A percentile compares a stretch with the other conserved stretches of the same genome.
phyloP scores from a whole-genome alignment of 192 early-diverging fungal genomes.

The Coemansia guatemalensis region DNA sequence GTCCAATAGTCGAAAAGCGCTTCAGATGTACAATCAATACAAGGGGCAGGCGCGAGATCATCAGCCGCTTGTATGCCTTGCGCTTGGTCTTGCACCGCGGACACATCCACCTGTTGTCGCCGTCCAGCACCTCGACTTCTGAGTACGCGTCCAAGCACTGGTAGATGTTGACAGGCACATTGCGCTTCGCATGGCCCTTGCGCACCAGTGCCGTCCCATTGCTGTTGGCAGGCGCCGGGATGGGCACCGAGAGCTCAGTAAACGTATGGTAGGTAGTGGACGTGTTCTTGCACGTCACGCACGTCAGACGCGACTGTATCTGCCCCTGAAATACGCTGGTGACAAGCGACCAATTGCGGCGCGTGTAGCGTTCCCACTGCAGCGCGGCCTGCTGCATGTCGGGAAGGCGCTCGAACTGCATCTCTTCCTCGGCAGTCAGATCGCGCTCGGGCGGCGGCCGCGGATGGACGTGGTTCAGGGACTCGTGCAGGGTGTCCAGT shows the following conservation, averaged over 20 bases:
- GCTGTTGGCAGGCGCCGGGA: slow-evolving; percentile 58
- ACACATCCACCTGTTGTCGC: slow-evolving; percentile 89
- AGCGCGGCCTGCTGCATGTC: slow-evolving; percentile 56
- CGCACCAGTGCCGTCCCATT: slow-evolving; percentile 33
- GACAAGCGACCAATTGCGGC: slow-evolving; percentile 78
- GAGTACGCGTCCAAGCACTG: slow-evolving; percentile 87
- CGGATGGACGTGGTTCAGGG: slow-evolving; percentile 69
- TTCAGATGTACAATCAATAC: slow-evolving; percentile 92
- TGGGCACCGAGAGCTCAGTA: slow-evolving; percentile 87
- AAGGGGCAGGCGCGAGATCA: slow-evolving; percentile 76
- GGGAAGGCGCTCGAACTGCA: slow-evolving; percentile 68
- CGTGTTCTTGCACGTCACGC: slow-evolving; percentile 27
- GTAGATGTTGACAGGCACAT: slow-evolving; percentile 50
- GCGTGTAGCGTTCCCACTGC: slow-evolving; percentile 58
- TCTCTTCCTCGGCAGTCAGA: slow-evolving; percentile 47
- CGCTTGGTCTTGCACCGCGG: slow-evolving; percentile 77
- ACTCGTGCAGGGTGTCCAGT: slow-evolving; percentile 89
- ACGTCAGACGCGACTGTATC: slow-evolving; percentile 48
- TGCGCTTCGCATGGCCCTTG: slow-evolving; percentile 12
- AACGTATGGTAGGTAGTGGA: slow-evolving; percentile 81
- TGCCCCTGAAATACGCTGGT: slow-evolving; percentile 90
- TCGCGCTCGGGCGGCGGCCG: slow-evolving; percentile 47
- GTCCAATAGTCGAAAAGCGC: slow-evolving; percentile 87
- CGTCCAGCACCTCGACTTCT: slow-evolving; percentile 80
- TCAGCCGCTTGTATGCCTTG: slow-evolving; percentile 73